Percentiles rank a stretch among this genome's conserved stretches.
These are phyloP conservation scores for Scleroderma citrinum DNA, from an alignment of 768 basidiomycete species.

Conservation along the genomic window DNA sequence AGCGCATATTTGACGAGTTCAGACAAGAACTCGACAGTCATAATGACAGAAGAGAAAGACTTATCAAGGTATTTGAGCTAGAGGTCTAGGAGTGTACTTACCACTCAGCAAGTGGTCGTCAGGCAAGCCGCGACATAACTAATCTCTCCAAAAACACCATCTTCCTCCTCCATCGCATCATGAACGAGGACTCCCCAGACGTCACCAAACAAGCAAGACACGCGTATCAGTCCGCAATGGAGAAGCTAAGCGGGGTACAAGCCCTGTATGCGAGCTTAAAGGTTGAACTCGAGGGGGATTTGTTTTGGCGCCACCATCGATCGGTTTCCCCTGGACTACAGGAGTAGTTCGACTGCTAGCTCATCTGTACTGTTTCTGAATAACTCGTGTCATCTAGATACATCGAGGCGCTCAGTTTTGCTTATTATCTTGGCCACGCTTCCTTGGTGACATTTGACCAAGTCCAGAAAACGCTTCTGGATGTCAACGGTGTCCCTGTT, in stretches of 20 bases:
- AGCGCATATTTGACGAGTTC: slow-evolving; percentile 49
- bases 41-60: slow-evolving; percentile 82
- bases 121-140: slow-evolving; percentile 85
- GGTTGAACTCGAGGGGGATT: slow-evolving; percentile 57
- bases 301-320: slow-evolving; percentile 73
- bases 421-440: slow-evolving; percentile 72
- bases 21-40: slow-evolving; percentile 72
- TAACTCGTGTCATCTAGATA: slow-evolving; percentile 39
- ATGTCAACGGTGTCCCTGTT: slow-evolving; percentile 59
- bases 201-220: slow-evolving; percentile 26
- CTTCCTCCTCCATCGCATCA: slow-evolving; percentile 81
- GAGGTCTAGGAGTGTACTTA: not conserved
- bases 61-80: slow-evolving; percentile 67
- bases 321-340: slow-evolving; percentile 79
- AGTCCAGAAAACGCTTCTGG: slow-evolving; percentile 60
- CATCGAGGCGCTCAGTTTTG: slow-evolving; percentile 88
- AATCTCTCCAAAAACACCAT: slow-evolving; percentile 90
- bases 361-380: slow-evolving; percentile 3
- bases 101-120: slow-evolving; percentile 5
- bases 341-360: slow-evolving; percentile 38
- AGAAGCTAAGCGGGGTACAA: slow-evolving; percentile 65
- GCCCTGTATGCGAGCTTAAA: slow-evolving; percentile 55
- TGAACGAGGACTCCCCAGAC: slow-evolving; percentile 35
- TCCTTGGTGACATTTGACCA: slow-evolving; percentile 61
- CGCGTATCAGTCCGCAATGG: slow-evolving; percentile 47